Conservation (phyloP, 495 filamentous ascomycete genomes). For the Aspergillus olivimuriae region DNA sequence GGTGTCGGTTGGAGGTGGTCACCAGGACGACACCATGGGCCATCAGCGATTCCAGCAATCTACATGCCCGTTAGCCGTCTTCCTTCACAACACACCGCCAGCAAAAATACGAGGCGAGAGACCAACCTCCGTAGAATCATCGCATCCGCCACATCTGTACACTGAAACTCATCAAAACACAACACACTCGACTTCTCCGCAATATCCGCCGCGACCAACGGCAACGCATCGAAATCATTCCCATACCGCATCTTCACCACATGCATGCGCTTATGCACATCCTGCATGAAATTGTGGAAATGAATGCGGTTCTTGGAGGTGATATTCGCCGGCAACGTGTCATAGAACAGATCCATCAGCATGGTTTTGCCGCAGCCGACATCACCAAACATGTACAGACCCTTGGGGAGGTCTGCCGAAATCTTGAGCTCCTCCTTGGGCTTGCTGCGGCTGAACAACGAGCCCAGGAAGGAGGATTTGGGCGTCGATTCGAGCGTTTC, state of each 20-base stretch:
- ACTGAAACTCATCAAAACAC: slow-evolving; percentile 99
- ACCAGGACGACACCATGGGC: slow-evolving; percentile 93
- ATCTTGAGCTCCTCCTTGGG: slow-evolving; percentile 42
- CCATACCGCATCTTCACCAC: slow-evolving; percentile 83
- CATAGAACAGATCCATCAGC: slow-evolving; percentile 99
- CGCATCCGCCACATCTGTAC: slow-evolving; percentile 96
- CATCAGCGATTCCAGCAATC: slow-evolving; percentile 85
- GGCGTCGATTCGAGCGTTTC: slow-evolving; percentile 59
- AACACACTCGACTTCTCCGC: slow-evolving; percentile 78
- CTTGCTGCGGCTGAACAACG: slow-evolving; percentile 54
- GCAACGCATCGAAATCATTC: slow-evolving; percentile 84
- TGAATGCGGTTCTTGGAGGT: slow-evolving; percentile 88
- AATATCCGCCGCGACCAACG: slow-evolving; percentile 89
- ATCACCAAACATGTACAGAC: slow-evolving; percentile 92
- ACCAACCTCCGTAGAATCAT: slow-evolving; percentile 82
- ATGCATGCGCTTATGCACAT: slow-evolving; percentile 89
- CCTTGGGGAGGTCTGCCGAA: slow-evolving; percentile 70
- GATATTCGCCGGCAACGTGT: slow-evolving; percentile 79
- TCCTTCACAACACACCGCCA: too few species aligned
- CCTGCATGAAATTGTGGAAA: slow-evolving; percentile 99
- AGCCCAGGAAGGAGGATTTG: slow-evolving; percentile 61
- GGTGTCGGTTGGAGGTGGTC: slow-evolving; percentile 95
- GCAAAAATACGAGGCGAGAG: too few species aligned
- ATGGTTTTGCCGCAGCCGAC: slow-evolving; percentile 99
- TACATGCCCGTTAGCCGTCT: slow-evolving; percentile 21